Base-by-base conservation (phyloP, 352 stramenopile species). In the Globisporangium paroecandrum region DNA sequence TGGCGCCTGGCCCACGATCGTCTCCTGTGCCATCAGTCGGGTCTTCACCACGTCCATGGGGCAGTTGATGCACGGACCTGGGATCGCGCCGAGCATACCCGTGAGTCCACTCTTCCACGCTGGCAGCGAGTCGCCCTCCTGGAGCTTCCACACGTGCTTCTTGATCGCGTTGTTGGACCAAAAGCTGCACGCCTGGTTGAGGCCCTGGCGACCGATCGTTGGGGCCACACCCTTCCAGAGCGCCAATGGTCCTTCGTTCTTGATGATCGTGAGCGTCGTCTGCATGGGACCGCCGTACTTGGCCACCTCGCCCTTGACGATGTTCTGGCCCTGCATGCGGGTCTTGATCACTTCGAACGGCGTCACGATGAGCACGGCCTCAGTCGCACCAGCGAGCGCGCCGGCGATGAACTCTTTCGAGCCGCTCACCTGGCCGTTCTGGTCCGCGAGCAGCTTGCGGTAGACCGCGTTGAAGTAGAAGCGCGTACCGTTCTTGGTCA, bases 261-360 rank as follows among this genome's bases (percentile, higher is more conserved):
- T 85, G 34, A 97, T 82, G 64, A 99, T 93, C 4, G 88, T 89
- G n/a, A 84, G 53, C 15, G 96, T 93, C 15, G 96, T 98, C 64
- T 99, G 95, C 15, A 99, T 68, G 4, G 90, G 85, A 27, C 89
- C 89, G 20, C 77, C 78, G 79, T 96, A 90, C 72, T 99, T 98
- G 65, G 83, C 82, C 46, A 82, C 68, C 70, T 93, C 74, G 53
- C 87, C 87, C 70, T 87, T 88, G 62, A 95, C 64, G 27, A 93
- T 82, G 81, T 98, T 98, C 70, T 95, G 85, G 10, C 85, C 82
- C 77, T 99, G 96, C 83, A 99, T 94, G 64, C 97, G 88, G 85
- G 89, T 99, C 84, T 99, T 99, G 77, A 98, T 98, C 3, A 99
- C 97, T 78, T 99, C 97, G 22, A 98, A 98, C 12, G 97, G 97